Conservation (phyloP, 1,284 basidiomycete species). For the Apiotrichum sp. region DNA sequence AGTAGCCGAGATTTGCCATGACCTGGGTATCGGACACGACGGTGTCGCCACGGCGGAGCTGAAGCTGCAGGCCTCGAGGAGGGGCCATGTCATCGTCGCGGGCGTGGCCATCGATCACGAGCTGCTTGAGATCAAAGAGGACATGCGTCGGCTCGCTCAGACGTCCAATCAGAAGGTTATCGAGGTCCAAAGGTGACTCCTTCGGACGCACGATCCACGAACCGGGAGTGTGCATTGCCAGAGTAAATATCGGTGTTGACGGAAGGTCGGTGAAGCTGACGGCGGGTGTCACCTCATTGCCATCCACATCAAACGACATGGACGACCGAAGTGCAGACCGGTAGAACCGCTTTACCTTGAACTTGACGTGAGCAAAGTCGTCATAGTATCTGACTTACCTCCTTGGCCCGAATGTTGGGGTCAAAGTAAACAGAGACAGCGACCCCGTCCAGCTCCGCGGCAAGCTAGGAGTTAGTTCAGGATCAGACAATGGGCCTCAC, state of each 20-base stretch:
- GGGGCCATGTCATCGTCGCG: constrained; percentile 62
- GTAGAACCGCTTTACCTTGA: constrained; percentile 92
- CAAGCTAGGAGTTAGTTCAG: constrained; percentile 35
- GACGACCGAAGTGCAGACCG: constrained; percentile 63
- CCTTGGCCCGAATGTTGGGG: constrained; percentile 56
- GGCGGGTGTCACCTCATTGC: constrained; percentile 47
- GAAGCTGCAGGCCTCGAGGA: constrained; percentile 77
- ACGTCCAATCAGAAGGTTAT: constrained; percentile 83
- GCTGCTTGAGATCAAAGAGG: constrained; percentile 81
- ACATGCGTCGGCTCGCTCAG: constrained; percentile 56
- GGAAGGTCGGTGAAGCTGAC: constrained; percentile 51
- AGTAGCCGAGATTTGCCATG: constrained; percentile 90
- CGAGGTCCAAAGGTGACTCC: constrained; percentile 84
- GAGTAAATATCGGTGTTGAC: constrained; percentile 70
- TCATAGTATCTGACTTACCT: constrained; percentile 51
- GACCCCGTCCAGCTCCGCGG: constrained; percentile 49
- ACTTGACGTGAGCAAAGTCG: constrained; percentile 47
- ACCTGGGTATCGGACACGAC: constrained; percentile 76
- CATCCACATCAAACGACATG: constrained; percentile 63
- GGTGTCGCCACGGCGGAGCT: constrained; percentile 54
- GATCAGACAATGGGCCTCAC: constrained; percentile 46
- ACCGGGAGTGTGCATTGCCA: constrained; percentile 80
- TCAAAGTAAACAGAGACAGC: constrained; percentile 70
- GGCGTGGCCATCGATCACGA: constrained; percentile 91
- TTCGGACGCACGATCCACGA: constrained; percentile 89